Base-by-base conservation (phyloP, 257 asterid species). In the Fraxinus pennsylvanica region DNA sequence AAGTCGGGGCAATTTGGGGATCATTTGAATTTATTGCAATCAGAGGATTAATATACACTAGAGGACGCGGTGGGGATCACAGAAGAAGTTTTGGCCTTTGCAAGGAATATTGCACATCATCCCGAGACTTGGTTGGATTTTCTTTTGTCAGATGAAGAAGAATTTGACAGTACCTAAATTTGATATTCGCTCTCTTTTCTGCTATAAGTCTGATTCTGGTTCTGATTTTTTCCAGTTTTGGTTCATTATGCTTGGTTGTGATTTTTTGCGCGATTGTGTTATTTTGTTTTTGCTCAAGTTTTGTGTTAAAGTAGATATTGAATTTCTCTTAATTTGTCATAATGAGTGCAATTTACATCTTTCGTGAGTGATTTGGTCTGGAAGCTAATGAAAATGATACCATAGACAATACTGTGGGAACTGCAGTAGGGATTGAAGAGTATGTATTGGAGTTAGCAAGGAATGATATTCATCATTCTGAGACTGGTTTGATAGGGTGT, bases 111-210 rank as follows among this genome's bases (percentile, higher is more conserved):
- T 57, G 98, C 97, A 33, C 99, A 92, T 90, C 99, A 96, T 85
- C 98, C 99, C 0, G 98, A 96, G 89, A 96, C 99, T 39, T 96
- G 99, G 99, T 82, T 96, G 91, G 98, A 96, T 90, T 96, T 93
- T 80, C 98, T 98, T 0, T 82, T 91, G 65, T 80, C 89, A 27
- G 99, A 95, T 78, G 97, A 92, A 74, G 98, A 93, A 41, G 98
- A 90, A 52, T 89, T 88, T 74, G 94, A 92, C 74, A 97, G 99
- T 93, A 73, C 69, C 81, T 35, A 75, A 69, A 71, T 75, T 72
- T 63, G 33, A 27, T 27, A 22, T 63, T 12, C 17, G 8, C 69
- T 10, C 69, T 63, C 33, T 25, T 63, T 63, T 22, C 17, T 25
- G 7, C 27, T 63, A 63, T n/a, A 4, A 54, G 10, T 19, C 22